Evolutionary conservation across 768 basidiomycete genomes (phyloP).

Genomic region (Termitomyces sp.): DNA sequence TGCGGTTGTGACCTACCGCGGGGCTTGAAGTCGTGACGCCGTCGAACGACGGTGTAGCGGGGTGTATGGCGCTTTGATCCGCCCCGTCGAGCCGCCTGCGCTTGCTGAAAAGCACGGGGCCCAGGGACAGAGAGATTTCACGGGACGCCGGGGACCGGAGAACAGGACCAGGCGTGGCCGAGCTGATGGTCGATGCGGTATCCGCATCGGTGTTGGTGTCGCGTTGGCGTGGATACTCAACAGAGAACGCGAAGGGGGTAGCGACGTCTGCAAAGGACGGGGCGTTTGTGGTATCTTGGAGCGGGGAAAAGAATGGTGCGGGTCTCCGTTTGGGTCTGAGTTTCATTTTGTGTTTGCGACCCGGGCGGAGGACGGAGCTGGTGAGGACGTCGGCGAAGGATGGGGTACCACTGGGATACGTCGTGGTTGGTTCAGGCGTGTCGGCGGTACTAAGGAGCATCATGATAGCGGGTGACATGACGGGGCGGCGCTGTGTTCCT

Average conservation of each 20-base stretch:
- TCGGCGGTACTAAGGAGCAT: background rate
- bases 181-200: background rate
- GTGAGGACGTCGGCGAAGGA: background rate
- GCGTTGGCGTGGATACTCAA: background rate
- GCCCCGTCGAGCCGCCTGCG: background rate
- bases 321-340: background rate
- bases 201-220: background rate
- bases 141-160: background rate
- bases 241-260: background rate
- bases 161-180: background rate
- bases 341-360: background rate
- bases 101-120: background rate
- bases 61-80: background rate
- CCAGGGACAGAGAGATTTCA: background rate
- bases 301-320: background rate
- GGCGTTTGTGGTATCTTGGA: background rate
- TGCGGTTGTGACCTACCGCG: background rate
- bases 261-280: background rate
- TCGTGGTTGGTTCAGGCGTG: background rate
- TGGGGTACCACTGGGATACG: background rate
- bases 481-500: background rate
- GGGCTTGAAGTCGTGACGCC: background rate
- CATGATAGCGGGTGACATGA: background rate
- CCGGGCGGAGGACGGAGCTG: background rate
- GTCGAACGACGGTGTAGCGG: background rate